phyloP scores from a whole-genome alignment of 352 stramenopile species.

The Plasmopara muralis region DNA sequence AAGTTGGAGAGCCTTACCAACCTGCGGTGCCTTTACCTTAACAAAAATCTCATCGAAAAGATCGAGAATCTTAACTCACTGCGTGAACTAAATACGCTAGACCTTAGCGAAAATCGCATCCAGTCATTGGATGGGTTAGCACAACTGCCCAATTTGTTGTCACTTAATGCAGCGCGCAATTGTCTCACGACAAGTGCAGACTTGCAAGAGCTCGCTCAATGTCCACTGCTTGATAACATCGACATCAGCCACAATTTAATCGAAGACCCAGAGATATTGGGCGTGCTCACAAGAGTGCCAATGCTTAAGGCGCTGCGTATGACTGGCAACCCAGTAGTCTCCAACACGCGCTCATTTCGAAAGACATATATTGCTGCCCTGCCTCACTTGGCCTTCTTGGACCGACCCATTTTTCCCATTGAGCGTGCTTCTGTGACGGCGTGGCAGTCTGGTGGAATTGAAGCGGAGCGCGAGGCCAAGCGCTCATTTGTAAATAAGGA shows the following conservation, averaged over 20 bases:
- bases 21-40: conserved; percentile 90
- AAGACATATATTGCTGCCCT: conserved; percentile 89
- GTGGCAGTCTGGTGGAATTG: conserved; percentile 82
- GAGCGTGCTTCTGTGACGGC: conserved; percentile 80
- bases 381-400: conserved; percentile 84
- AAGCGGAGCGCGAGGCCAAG: conserved; percentile 83
- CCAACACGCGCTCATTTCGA: conserved; percentile 89
- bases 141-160: conserved; percentile 67
- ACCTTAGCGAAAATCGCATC: conserved; percentile 91
- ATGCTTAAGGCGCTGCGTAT: conserved; percentile 74
- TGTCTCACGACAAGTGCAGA: conserved; percentile 58
- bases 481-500: conserved; percentile 68
- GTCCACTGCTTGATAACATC: conserved; percentile 79
- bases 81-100: conserved; percentile 85
- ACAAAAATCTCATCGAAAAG: conserved; percentile 88
- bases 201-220: conserved; percentile 66
- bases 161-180: conserved; percentile 90
- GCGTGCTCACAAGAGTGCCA: conserved; percentile 71
- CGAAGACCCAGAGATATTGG: conserved; percentile 63
- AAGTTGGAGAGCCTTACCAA: conserved; percentile 64
- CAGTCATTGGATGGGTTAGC: conserved; percentile 73
- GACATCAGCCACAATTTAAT: conserved; percentile 92
- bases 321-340: conserved; percentile 89
- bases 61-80: conserved; percentile 66
- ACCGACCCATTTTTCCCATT: conserved; percentile 91